Percentiles rank a stretch among this genome's conserved stretches.
Conservation (phyloP, 495 filamentous ascomycete genomes). For the Penicillium cataractarum region DNA sequence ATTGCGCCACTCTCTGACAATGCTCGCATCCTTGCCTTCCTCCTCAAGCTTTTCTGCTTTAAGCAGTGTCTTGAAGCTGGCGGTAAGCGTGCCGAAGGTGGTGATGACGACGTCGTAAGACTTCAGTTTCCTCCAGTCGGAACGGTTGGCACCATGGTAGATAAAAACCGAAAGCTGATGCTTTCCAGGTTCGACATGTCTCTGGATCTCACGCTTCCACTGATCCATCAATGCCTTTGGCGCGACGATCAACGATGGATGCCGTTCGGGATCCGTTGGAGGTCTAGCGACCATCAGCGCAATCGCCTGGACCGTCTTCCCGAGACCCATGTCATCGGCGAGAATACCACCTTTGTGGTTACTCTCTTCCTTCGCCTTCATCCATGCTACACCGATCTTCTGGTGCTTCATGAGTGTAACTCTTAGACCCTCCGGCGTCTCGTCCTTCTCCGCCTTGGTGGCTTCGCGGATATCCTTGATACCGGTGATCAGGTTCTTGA, state of each 20-base stretch:
- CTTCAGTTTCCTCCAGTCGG: constrained; percentile 63
- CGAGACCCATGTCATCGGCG: constrained; percentile 93
- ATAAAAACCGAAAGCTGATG: constrained; percentile 68
- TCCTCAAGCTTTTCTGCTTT: constrained; percentile 50
- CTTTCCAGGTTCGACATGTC: constrained; percentile 62
- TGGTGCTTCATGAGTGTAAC: constrained; percentile 79
- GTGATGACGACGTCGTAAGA: constrained; percentile 85
- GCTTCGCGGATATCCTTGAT: constrained; percentile 76
- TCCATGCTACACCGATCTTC: constrained; percentile 80
- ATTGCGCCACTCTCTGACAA: constrained; percentile 29
- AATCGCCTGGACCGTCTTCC: constrained; percentile 90
- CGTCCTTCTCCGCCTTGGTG: constrained; percentile 64
- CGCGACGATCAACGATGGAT: constrained; percentile 86
- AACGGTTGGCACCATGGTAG: constrained; percentile 63
- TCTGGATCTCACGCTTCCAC: constrained; percentile 84
- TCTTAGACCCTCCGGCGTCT: constrained; percentile 74
- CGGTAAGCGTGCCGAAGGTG: constrained; percentile 79
- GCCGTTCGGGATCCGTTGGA: constrained; percentile 61
- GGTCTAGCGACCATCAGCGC: constrained; percentile 78
- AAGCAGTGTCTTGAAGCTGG: constrained; percentile 60
- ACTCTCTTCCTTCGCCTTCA: constrained; percentile 79
- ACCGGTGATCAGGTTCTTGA: constrained; percentile 68
- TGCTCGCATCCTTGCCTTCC: constrained; percentile 22
- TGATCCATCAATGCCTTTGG: constrained; percentile 87
- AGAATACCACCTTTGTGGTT: constrained; percentile 81